Conservation (phyloP, 1,284 basidiomycete species). For the Apiotrichum brassicae region DNA sequence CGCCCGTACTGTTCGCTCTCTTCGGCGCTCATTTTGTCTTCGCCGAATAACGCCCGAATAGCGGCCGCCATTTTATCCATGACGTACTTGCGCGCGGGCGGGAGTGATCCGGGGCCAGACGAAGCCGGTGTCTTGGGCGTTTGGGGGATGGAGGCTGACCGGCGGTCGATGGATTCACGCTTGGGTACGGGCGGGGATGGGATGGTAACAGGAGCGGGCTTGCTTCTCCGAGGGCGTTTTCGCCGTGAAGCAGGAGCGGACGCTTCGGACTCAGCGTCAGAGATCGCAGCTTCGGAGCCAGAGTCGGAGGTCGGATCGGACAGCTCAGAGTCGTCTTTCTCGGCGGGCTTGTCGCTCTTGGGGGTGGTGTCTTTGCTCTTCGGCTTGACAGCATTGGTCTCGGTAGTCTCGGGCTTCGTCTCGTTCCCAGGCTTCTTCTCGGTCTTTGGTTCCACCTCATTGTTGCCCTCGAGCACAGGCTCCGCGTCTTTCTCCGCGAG, state of each 20-base stretch:
- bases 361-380: no score
- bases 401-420: not conserved
- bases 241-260: not conserved
- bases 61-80: slow-evolving; percentile 26
- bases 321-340: not conserved
- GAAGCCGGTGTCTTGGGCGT: not conserved
- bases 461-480: not conserved
- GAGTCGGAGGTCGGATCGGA: not conserved
- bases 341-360: no score
- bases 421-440: not conserved
- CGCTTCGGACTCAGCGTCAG: not conserved
- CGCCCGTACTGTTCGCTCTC: slow-evolving; percentile 19
- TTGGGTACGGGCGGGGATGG: not conserved
- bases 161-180: not conserved
- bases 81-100: slow-evolving; percentile 33
- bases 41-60: slow-evolving; percentile 25
- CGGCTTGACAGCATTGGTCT: not conserved
- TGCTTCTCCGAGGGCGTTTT: not conserved
- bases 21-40: slow-evolving; percentile 15
- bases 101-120: slow-evolving; percentile 10
- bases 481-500: no score
- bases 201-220: not conserved
- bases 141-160: not conserved
- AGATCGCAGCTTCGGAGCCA: not conserved
- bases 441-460: not conserved